These are phyloP conservation scores for Coemansia sp. DNA, from an alignment of 371 early-diverging fungal species.

Conservation along the genomic window DNA sequence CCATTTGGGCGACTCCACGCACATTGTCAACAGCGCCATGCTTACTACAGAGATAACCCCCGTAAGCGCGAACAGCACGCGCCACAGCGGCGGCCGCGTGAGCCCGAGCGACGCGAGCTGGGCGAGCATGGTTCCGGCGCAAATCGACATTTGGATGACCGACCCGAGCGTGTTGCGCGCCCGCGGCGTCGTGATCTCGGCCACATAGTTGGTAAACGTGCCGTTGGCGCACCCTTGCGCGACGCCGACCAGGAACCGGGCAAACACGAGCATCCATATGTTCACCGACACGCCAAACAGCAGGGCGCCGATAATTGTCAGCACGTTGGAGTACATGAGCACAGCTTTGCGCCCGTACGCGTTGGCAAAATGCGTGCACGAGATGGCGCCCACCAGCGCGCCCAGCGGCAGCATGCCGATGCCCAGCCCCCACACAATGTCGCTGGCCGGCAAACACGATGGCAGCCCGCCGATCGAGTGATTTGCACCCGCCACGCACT, in stretches of 20 bases:
- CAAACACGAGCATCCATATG: constrained; percentile 58
- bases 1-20: constrained; percentile 78
- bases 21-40: constrained; percentile 59
- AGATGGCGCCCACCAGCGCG: constrained; percentile 27
- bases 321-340: constrained; percentile 24
- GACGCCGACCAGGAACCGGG: constrained; percentile 76
- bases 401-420: constrained; percentile 43
- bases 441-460: constrained; percentile 33
- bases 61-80: constrained; percentile 59
- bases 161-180: constrained; percentile 68
- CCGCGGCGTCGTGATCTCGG: constrained; percentile 72
- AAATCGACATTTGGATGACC: constrained; percentile 71
- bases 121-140: constrained; percentile 67
- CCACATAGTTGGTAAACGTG: constrained; percentile 76
- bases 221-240: constrained; percentile 79
- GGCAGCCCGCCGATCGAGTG: constrained; percentile 21
- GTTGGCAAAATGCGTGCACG: constrained; percentile 29
- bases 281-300: constrained; percentile 18
- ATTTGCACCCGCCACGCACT: constrained; percentile 29
- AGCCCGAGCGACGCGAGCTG: constrained; percentile 60
- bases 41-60: constrained; percentile 64
- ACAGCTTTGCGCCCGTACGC: constrained; percentile 37
- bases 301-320: constrained; percentile 12
- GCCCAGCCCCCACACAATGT: constrained; percentile 31
- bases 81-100: constrained; percentile 62